These are phyloP conservation scores for Monosporascus sp. DNA, from an alignment of 2,329 filamentous ascomycete genomes.

Conservation along the genomic window DNA sequence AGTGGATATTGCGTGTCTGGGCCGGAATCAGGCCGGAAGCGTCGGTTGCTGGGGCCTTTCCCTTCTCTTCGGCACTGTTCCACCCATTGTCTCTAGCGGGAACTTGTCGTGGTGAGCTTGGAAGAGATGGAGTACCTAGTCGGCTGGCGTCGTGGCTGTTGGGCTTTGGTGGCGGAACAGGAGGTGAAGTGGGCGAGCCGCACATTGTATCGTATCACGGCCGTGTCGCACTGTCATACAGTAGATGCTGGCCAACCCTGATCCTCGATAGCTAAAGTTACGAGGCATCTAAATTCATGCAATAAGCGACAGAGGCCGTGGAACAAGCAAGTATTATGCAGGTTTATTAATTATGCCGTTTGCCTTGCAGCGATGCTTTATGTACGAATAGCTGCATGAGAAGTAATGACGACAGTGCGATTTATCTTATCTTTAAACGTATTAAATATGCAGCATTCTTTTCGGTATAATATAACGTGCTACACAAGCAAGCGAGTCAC, in stretches of 20 bases:
- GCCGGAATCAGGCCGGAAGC: constrained; percentile 27
- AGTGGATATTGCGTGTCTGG: constrained; percentile 13
- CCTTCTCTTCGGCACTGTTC: constrained; percentile 17
- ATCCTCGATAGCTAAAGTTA: constrained; percentile 2
- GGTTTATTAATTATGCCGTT: no score
- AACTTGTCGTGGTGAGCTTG: constrained; percentile 39
- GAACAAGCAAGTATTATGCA: no score
- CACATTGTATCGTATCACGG: constrained; percentile 11
- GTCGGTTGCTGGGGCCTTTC: constrained; percentile 16
- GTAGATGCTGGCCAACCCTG: background rate
- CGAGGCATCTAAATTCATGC: no score
- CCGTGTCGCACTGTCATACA: no score
- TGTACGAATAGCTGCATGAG: fast-evolving
- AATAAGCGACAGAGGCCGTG: no score
- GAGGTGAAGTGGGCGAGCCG: constrained; percentile 52
- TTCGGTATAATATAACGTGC: no score
- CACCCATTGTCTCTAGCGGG: constrained; percentile 28
- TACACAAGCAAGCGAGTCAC: no score
- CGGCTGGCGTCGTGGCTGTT: constrained; percentile 64
- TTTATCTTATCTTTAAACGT: no score
- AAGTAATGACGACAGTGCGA: no score
- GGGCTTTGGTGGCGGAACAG: constrained; percentile 68
- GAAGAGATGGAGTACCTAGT: constrained; percentile 55
- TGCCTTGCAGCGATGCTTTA: no score
- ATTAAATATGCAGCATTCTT: no score